Evolutionary conservation across 2,329 filamentous ascomycete genomes (phyloP).

Genomic region (Nothomitra cinnamomea): DNA sequence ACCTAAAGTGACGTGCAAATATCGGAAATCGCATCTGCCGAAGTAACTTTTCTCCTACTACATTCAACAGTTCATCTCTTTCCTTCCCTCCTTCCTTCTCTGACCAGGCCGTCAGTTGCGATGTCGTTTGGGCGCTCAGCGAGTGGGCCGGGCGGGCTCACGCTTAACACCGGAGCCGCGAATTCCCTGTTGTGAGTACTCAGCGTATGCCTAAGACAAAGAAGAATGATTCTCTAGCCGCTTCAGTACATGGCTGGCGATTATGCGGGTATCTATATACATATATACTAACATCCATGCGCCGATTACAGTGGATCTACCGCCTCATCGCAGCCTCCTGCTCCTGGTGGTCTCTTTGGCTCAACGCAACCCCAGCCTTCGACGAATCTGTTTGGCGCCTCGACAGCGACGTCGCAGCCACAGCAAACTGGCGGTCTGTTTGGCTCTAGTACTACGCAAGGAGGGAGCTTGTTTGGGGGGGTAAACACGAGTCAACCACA

Average conservation of each 20-base stretch:
- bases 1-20: not conserved
- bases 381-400: constrained; percentile 14
- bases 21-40: not conserved
- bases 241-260: too few species aligned
- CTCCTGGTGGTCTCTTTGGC: constrained; percentile 11
- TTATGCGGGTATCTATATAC: too few species aligned
- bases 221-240: too few species aligned
- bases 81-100: not conserved
- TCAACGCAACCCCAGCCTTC: constrained; percentile 9
- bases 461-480: constrained; percentile 14
- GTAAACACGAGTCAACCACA: constrained; percentile 5
- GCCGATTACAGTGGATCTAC: not conserved
- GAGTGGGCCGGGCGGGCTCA: constrained; percentile 23
- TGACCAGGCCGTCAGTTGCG: not conserved
- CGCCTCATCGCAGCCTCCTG: constrained; percentile 7
- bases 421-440: constrained; percentile 15
- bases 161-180: constrained; percentile 34
- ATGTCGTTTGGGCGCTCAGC: constrained; percentile 14
- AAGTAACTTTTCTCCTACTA: too few species aligned
- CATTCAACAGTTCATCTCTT: not conserved
- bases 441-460: constrained; percentile 13
- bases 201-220: not conserved
- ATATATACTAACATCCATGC: not conserved
- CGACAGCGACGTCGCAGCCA: constrained; percentile 11
- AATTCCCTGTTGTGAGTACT: constrained; percentile 30